Conservation (phyloP, 1,139 yeast species). For the Scheffersomyces segobiensis region DNA sequence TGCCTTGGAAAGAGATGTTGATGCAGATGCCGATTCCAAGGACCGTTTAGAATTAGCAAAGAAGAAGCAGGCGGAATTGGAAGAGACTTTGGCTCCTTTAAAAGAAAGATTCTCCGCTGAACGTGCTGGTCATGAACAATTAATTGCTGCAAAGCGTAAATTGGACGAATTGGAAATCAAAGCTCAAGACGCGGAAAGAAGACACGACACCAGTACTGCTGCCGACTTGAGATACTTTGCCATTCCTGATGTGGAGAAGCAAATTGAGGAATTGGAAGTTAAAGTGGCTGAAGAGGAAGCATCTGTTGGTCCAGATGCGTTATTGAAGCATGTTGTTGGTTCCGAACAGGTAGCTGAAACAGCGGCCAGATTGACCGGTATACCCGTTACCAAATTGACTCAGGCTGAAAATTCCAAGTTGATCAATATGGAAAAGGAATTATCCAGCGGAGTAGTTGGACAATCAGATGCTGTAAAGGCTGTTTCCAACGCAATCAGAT, state of each 20-base stretch:
- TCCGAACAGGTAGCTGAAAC: slow-evolving; percentile 95
- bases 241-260: slow-evolving; percentile 83
- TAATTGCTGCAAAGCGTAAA: slow-evolving; percentile 84
- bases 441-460: slow-evolving; percentile 86
- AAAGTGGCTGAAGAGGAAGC: slow-evolving; percentile 72
- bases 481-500: slow-evolving; percentile 90
- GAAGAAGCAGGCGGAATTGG: slow-evolving; percentile 77
- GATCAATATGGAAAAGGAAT: slow-evolving; percentile 89
- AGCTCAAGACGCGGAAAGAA: slow-evolving; percentile 95
- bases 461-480: slow-evolving; percentile 96
- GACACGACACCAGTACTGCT: slow-evolving; percentile 90
- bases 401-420: slow-evolving; percentile 94
- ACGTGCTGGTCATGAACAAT: slow-evolving; percentile 87
- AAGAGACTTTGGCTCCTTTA: slow-evolving; percentile 82
- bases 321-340: slow-evolving; percentile 88
- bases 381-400: slow-evolving; percentile 94
- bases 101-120: slow-evolving; percentile 86
- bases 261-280: slow-evolving; percentile 72
- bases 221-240: slow-evolving; percentile 97
- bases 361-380: slow-evolving; percentile 95
- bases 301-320: slow-evolving; percentile 54
- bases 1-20: slow-evolving; percentile 95
- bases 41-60: slow-evolving; percentile 82
- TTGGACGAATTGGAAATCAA: slow-evolving; percentile 89
- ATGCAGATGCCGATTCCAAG: slow-evolving; percentile 80